Base-by-base conservation (phyloP, 2,329 filamentous ascomycete species). In the Neonectria magnoliae region DNA sequence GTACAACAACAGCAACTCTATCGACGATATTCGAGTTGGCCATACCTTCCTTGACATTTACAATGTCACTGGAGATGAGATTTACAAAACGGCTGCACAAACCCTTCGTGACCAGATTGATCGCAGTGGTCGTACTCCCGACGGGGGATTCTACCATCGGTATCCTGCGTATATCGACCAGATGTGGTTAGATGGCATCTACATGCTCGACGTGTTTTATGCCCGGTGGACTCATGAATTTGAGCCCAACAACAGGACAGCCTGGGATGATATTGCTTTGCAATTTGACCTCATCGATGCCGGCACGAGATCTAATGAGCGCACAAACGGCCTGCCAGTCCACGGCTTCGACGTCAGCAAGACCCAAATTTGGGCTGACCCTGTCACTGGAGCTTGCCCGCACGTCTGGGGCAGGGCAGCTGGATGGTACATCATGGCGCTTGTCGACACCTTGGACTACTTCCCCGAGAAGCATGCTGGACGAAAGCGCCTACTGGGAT, bases 111-210 rank as follows among this genome's bases (percentile, higher is more conserved):
- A 67, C 0, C 68, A 68, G 45, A 69, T 68, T 53, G 60, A 69
- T 5, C 64, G 64, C 14, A 67, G 50, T 20, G 68, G 68, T 5
- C 60, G 66, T 5, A 68, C 66, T 13, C 66, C 66, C 4, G 64
- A 62, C 1, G 66, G 66, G 11, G 66, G 66, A 6, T 68, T 68
- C 52, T 70, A 70, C 33, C 68, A 70, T 52, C 64, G 68, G 1
- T 73, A 62, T 51, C 72, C 72, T 5, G 66, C 66, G 3, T 74
- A 74, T 55, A 73, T 73, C 3, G 72, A 70, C 11, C 68, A 70
- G 47, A 69, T 69, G 67, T 69, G 68, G 68, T 44, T 70, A 14
- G 68, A 70, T 10, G 68, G 68, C 1, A 67, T 70, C 31, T 70
- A 65, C 50, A 70, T 70, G 68, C 51, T 70, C 1, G 68, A 70